These are phyloP conservation scores for Cercospora sojina DNA, from an alignment of 2,329 filamentous ascomycete species.

Conservation along the genomic window DNA sequence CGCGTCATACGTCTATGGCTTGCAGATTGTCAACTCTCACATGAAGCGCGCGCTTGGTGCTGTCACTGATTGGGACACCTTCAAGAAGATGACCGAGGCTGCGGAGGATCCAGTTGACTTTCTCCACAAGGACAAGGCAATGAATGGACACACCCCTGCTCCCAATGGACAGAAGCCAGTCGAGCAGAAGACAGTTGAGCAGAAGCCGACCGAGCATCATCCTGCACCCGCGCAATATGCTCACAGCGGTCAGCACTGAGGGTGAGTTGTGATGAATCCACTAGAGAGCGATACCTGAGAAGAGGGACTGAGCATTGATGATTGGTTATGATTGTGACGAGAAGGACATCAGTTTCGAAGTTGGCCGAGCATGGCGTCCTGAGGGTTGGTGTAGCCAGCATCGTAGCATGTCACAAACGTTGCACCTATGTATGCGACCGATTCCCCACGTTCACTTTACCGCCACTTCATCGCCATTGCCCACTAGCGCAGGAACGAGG, in stretches of 20 bases:
- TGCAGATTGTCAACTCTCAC: slow-evolving; percentile 84
- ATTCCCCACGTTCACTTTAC: not conserved
- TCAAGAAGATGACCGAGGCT: slow-evolving; percentile 58
- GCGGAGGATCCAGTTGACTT: slow-evolving; percentile 18
- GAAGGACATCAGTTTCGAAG: not conserved
- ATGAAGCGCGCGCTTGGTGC: slow-evolving; percentile 86
- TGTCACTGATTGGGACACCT: slow-evolving; percentile 81
- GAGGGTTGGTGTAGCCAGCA: not conserved
- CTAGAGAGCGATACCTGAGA: not conserved
- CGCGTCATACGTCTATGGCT: slow-evolving; percentile 91
- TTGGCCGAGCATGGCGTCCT: not conserved
- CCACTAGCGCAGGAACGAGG: slow-evolving; percentile 5
- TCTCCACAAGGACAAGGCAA: slow-evolving; percentile 10
- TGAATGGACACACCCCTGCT: not conserved
- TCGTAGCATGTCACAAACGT: not conserved
- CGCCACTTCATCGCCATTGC: not conserved
- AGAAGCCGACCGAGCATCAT: slow-evolving; percentile 19
- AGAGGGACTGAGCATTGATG: not conserved
- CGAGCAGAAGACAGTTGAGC: slow-evolving; percentile 11
- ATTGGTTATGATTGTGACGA: not conserved
- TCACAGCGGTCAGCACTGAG: slow-evolving; percentile 2
- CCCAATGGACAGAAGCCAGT: slow-evolving; percentile 6
- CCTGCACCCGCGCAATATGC: slow-evolving; percentile 21
- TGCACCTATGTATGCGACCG: not conserved
- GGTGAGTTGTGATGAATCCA: not conserved